phyloP scores from a whole-genome alignment of 345 rosid species.

The Kernera saxatilis region DNA sequence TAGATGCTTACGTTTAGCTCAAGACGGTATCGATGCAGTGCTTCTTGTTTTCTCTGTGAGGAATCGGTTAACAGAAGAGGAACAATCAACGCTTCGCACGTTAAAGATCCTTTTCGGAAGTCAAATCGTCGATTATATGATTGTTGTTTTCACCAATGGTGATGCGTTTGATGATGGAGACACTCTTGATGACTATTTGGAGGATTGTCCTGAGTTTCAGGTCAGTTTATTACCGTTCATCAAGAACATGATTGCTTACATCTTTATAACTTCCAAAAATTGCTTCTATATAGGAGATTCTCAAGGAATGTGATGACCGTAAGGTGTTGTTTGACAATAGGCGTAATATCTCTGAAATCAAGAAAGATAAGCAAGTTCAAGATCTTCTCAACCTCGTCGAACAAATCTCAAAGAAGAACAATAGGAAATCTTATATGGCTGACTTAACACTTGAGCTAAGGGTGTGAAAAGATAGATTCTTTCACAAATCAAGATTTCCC shows the following conservation, averaged over 20 bases:
- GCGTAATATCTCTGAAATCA: neutral
- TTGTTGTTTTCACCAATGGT: constrained; percentile 28
- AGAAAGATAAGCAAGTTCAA: constrained; percentile 20
- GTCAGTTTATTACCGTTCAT: neutral
- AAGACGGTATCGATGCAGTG: constrained; percentile 25
- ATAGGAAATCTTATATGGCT: constrained; percentile 22
- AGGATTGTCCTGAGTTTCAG: constrained; percentile 18
- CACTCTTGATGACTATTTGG: constrained; percentile 19
- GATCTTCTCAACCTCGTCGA: constrained; percentile 25
- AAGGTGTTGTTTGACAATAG: constrained; percentile 31
- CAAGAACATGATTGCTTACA: neutral
- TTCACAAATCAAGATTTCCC: neutral
- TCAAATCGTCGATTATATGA: constrained; percentile 19
- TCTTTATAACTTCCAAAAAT: neutral
- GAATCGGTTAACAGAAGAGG: constrained; percentile 27
- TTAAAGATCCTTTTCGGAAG: constrained; percentile 20
- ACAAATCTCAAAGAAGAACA: constrained; percentile 17
- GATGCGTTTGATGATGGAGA: constrained; percentile 19
- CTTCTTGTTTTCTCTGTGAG: constrained; percentile 26
- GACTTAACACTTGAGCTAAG: constrained; percentile 23
- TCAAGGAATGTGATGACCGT: constrained; percentile 22
- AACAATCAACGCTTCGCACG: constrained; percentile 8
- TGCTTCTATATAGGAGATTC: constrained; percentile 13
- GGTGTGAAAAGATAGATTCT: neutral
- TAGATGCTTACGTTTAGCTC: constrained; percentile 19